Evolutionary conservation across 2,329 filamentous ascomycete genomes (phyloP), one percentile per base, ranked within the genome.

Genomic region (Colletotrichum higginsianum): DNA sequence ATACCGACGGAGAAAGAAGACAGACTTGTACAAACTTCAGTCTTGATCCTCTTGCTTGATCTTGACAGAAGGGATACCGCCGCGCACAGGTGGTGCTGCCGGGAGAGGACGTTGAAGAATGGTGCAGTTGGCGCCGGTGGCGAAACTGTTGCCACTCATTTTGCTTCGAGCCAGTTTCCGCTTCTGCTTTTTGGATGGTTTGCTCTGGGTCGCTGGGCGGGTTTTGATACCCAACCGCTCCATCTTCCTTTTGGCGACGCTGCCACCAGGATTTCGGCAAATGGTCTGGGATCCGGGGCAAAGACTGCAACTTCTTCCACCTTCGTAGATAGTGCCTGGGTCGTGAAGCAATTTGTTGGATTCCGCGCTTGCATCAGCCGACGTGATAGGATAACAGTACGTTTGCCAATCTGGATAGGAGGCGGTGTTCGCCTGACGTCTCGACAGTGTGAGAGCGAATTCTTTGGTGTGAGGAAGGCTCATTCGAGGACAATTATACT

Each of bases 61-160:
- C 12, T 16, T 26, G 23, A 44, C 13, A 12, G 23, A 23, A 46
- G 38, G 16, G 16, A 8, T 26, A 18, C 18, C 46, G 23, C 18
- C 46, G 23, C 35, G 23, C 57, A 35, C 40, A 21, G 49, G 21
- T 11, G 61, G 49, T 12, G 40, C 38, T 15, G 38, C n/a, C 21
- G 53, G 53, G 15, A 60, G 38, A 60, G 38, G 49, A 4, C 16
- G 56, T 40, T 66, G 53, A 21, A 63, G n/a, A 18, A 52, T 18
- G 35, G 35, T 66, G 35, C 55, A 52, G 55, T 66, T 66, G 26
- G 61, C 63, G 42, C 47, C 63, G 30, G 53, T 60, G n/a, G 53
- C 47, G 40, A 61, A 40, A 23, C n/a, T 30, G n/a, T 15, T 61
- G 13, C 6, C 30, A 18, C 49, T 18, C 18, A n/a, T 26, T 4